Conservation (phyloP, 1,284 basidiomycete species). For the Athelia sp. region DNA sequence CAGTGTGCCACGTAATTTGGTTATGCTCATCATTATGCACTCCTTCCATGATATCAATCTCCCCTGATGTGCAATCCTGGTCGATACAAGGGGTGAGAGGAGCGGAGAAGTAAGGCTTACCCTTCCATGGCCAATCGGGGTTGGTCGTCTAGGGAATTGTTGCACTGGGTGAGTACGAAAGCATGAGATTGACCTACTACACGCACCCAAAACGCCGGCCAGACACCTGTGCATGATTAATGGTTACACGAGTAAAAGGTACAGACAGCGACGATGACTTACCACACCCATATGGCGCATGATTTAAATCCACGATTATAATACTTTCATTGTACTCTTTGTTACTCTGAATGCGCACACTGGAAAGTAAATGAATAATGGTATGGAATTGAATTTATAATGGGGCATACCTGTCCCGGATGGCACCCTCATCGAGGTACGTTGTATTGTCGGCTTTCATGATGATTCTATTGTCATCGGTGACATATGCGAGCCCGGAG, state of each 20-base stretch:
- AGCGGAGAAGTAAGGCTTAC: neutral
- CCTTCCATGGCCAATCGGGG: constrained; percentile 39
- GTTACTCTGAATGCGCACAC: constrained; percentile 57
- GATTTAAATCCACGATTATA: constrained; percentile 65
- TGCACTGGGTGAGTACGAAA: neutral
- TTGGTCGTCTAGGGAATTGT: constrained; percentile 31
- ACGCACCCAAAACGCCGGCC: constrained; percentile 60
- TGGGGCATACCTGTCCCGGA: constrained; percentile 48
- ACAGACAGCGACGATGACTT: constrained; percentile 11
- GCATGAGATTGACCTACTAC: neutral
- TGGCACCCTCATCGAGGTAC: constrained; percentile 42
- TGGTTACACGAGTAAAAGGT: constrained; percentile 1
- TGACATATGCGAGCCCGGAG: constrained; percentile 45
- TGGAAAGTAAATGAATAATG: too few species aligned
- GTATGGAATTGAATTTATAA: too few species aligned
- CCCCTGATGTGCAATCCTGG: constrained; percentile 38
- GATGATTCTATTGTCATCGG: constrained; percentile 51
- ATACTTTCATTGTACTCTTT: constrained; percentile 58
- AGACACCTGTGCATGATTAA: constrained; percentile 38
- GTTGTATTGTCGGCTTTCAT: constrained; percentile 73
- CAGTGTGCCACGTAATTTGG: constrained; percentile 73
- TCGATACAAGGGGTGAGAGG: neutral
- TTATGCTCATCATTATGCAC: constrained; percentile 75
- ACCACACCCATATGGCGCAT: constrained; percentile 72
- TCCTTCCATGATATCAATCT: constrained; percentile 80